Evolutionary conservation across 1,139 yeast species (phyloP).

Genomic region (Geotrichum candidum): DNA sequence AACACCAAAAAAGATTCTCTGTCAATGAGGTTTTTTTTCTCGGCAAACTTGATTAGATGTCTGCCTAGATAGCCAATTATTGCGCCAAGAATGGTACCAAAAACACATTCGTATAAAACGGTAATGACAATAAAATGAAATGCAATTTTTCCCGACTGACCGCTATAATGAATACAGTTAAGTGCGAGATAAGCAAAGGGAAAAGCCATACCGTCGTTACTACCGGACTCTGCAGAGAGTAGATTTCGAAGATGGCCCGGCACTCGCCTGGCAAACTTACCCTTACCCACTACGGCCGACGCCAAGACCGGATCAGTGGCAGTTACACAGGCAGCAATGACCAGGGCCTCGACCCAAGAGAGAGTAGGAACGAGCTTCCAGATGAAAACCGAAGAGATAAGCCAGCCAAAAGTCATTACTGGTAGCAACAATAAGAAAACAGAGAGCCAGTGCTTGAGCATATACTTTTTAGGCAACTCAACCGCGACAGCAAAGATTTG

Average conservation of each 20-base stretch:
- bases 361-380: constrained; percentile 85
- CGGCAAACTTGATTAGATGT: constrained; percentile 73
- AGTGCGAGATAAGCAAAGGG: constrained; percentile 82
- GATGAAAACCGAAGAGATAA: constrained; percentile 75
- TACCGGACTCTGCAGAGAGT: constrained; percentile 89
- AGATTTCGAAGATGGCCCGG: constrained; percentile 94
- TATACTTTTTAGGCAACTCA: constrained; percentile 87
- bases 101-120: constrained; percentile 77
- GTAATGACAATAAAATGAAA: constrained; percentile 82
- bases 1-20: constrained; percentile 91
- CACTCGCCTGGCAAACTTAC: constrained; percentile 92
- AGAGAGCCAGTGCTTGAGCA: constrained; percentile 85
- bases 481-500: constrained; percentile 98
- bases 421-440: constrained; percentile 75
- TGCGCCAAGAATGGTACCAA: constrained; percentile 76
- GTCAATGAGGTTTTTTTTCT: constrained; percentile 68
- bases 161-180: constrained; percentile 59
- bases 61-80: constrained; percentile 72
- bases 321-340: constrained; percentile 88
- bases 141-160: constrained; percentile 61
- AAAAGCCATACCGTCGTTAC: constrained; percentile 98
- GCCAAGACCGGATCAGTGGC: constrained; percentile 98
- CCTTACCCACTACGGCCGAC: constrained; percentile 96
- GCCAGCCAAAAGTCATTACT: constrained; percentile 93
- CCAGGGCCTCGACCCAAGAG: constrained; percentile 66